phyloP scores from a whole-genome alignment of 495 filamentous ascomycete genomes.

The Friedmanniomyces endolithicus region DNA sequence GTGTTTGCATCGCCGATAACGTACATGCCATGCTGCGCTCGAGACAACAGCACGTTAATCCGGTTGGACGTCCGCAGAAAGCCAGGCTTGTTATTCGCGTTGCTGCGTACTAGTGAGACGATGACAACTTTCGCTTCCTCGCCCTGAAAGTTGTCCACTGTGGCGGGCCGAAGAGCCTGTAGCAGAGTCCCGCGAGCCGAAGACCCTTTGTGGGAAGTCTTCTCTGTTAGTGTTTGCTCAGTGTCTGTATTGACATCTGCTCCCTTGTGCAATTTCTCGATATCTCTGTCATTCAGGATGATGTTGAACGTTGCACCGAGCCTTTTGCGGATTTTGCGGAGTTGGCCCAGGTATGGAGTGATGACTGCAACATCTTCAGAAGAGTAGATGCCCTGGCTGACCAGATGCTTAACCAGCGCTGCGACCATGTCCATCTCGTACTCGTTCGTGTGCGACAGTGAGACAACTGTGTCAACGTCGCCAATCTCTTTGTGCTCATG shows the following conservation, averaged over 20 bases:
- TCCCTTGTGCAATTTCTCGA: conserved; percentile 45
- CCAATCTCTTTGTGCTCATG: conserved; percentile 47
- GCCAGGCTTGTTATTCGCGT: conserved; percentile 46
- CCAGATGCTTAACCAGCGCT: conserved; percentile 56
- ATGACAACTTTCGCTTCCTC: conserved; percentile 72
- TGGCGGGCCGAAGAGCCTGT: conserved; percentile 52
- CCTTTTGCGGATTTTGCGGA: conserved; percentile 44
- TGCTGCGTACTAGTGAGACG: conserved; percentile 67
- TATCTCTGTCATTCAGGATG: conserved; percentile 53
- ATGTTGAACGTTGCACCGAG: conserved; percentile 48
- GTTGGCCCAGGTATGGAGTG: conserved; percentile 65
- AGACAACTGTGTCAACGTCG: conserved; percentile 21
- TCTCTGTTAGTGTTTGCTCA: conserved; percentile 11
- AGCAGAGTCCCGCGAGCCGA: no score
- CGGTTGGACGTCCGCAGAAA: conserved; percentile 65
- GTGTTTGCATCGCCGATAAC: conserved; percentile 62
- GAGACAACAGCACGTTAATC: conserved; percentile 63
- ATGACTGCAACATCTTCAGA: conserved; percentile 62
- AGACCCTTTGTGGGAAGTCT: conserved; percentile 34
- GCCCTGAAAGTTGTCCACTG: conserved; percentile 69
- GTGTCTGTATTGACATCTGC: conserved; percentile 23
- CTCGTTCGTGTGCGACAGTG: conserved; percentile 52
- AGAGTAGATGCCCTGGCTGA: conserved; percentile 52
- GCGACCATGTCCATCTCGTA: conserved; percentile 56
- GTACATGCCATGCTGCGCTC: conserved; percentile 75